Percentiles rank a stretch among this genome's conserved stretches.
Conservation (phyloP, 2,329 filamentous ascomycete genomes). For the Seiridium cupressi region DNA sequence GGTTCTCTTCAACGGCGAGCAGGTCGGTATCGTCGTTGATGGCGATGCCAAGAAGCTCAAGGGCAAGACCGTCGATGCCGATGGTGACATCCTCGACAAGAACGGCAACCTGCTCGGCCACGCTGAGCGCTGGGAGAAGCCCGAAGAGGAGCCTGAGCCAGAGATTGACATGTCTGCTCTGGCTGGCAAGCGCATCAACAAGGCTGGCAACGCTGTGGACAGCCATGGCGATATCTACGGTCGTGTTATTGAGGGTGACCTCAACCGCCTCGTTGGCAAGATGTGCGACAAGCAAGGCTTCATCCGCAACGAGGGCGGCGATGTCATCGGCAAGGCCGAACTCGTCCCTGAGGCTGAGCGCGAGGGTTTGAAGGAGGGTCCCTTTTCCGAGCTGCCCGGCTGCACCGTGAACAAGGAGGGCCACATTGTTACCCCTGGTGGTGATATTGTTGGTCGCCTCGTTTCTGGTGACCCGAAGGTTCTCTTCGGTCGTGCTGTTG, state of each 20-base stretch:
- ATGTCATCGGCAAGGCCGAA: slow-evolving; percentile 66
- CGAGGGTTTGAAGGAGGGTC: slow-evolving; percentile 61
- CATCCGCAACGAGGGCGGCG: slow-evolving; percentile 70
- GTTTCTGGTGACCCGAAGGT: slow-evolving; percentile 69
- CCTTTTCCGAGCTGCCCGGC: slow-evolving; percentile 65
- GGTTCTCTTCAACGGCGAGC: slow-evolving; percentile 48
- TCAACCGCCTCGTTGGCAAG: slow-evolving; percentile 61
- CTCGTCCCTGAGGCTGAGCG: slow-evolving; percentile 67
- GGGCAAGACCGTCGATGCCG: slow-evolving; percentile 65
- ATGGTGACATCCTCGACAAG: slow-evolving; percentile 67
- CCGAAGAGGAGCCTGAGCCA: slow-evolving; percentile 46
- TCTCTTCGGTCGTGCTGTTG: slow-evolving; percentile 71
- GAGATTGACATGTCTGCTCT: slow-evolving; percentile 58
- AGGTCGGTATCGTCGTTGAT: slow-evolving; percentile 61
- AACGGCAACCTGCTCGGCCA: slow-evolving; percentile 66
- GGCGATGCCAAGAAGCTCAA: slow-evolving; percentile 63
- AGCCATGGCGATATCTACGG: slow-evolving; percentile 55
- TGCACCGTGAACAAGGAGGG: slow-evolving; percentile 68
- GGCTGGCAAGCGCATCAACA: slow-evolving; percentile 71
- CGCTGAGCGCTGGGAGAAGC: slow-evolving; percentile 65
- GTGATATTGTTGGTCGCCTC: slow-evolving; percentile 71
- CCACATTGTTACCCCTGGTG: slow-evolving; percentile 63
- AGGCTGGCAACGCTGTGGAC: slow-evolving; percentile 63
- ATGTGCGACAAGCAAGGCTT: slow-evolving; percentile 72
- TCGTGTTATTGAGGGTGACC: slow-evolving; percentile 65